A percentile compares a stretch with the other conserved stretches of the same genome.
Conservation (phyloP, 139 green algal species). For the Chlamydomonas applanata region DNA sequence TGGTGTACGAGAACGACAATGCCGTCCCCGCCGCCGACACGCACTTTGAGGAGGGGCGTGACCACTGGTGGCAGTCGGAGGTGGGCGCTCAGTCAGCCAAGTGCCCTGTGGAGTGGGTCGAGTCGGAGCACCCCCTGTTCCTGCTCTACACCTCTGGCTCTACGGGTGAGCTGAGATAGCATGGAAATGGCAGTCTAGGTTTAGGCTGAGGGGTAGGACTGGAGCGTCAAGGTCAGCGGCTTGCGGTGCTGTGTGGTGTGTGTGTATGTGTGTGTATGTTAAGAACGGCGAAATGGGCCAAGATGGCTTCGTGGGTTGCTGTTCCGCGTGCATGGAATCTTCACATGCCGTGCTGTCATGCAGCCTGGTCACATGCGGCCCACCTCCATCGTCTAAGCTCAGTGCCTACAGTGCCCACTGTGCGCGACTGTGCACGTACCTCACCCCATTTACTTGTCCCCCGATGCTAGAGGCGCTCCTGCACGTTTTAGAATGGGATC, state of each 20-base stretch:
- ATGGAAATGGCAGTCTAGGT: too few species aligned
- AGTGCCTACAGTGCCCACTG: too few species aligned
- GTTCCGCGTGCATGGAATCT: background rate
- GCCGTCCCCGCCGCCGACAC: constrained; percentile 43
- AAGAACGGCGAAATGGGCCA: too few species aligned
- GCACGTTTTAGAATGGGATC: background rate
- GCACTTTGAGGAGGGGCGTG: constrained; percentile 39
- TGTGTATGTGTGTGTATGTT: constrained; percentile 2
- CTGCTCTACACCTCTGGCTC: constrained; percentile 59
- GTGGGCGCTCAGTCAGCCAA: constrained; percentile 17
- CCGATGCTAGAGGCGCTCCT: too few species aligned
- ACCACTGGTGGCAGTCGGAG: constrained; percentile 37
- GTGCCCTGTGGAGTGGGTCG: constrained; percentile 86
- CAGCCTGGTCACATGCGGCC: too few species aligned
- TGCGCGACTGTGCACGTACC: too few species aligned
- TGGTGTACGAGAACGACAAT: constrained; percentile 80
- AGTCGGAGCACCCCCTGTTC: constrained; percentile 89
- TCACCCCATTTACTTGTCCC: too few species aligned
- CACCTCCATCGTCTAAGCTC: too few species aligned
- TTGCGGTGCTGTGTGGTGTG: background rate
- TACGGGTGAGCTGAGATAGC: background rate
- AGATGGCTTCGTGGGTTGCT: background rate
- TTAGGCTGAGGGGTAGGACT: background rate
- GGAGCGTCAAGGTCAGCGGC: background rate
- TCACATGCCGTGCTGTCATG: too few species aligned